Percentiles rank a stretch among this genome's conserved stretches.
Evolutionary conservation across 1,139 yeast genomes (phyloP).

Genomic region (Maudiozyma humilis): DNA sequence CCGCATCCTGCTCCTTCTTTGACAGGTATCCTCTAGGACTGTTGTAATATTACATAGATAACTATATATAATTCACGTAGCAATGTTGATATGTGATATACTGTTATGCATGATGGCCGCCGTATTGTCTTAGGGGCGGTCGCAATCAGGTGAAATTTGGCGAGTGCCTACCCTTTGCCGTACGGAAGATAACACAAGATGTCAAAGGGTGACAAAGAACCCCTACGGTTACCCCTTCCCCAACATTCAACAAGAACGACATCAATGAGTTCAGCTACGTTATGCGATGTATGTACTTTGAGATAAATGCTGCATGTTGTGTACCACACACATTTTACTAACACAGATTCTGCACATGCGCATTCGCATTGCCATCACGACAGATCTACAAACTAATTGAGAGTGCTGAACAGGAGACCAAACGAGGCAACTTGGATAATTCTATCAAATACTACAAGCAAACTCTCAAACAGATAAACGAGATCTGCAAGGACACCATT

Average conservation of each 20-base stretch:
- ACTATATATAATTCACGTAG: too few relatives aligned
- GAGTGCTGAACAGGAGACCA: conserved; percentile 21
- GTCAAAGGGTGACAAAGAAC: too few relatives aligned
- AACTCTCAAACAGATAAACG: conserved; percentile 11
- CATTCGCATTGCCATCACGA: neutral
- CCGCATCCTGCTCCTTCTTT: neutral
- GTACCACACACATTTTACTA: neutral
- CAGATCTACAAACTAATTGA: conserved; percentile 22
- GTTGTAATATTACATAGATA: neutral
- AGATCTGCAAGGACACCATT: conserved; percentile 1
- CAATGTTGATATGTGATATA: too few relatives aligned
- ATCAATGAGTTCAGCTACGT: too few relatives aligned
- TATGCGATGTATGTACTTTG: conserved; percentile 1
- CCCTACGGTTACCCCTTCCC: too few relatives aligned
- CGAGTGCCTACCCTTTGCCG: too few relatives aligned
- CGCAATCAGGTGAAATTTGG: too few relatives aligned
- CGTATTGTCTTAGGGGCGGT: too few relatives aligned
- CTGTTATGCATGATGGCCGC: too few relatives aligned
- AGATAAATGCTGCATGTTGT: neutral
- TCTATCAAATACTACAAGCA: conserved; percentile 16
- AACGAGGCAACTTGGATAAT: conserved; percentile 15
- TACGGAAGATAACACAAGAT: too few relatives aligned
- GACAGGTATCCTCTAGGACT: neutral
- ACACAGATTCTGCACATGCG: neutral
- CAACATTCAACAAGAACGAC: too few relatives aligned